Conservation (phyloP, 768 basidiomycete species). For the Botryobasidium botryosum region DNA sequence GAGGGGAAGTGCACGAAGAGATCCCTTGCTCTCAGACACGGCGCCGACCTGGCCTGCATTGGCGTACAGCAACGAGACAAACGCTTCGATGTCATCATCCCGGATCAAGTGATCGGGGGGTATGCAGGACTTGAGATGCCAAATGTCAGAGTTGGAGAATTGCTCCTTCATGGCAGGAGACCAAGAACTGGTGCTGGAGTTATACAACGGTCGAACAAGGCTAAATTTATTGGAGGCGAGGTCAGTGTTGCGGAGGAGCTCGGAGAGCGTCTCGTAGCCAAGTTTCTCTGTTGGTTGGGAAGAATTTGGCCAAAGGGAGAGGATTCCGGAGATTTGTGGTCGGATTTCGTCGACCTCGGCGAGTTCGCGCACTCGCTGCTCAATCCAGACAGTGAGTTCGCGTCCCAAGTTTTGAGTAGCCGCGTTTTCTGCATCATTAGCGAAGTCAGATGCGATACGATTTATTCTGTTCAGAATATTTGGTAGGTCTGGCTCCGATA, state of each 20-base stretch:
- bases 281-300: not conserved
- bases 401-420: constrained; percentile 23
- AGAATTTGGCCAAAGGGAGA: constrained; percentile 57
- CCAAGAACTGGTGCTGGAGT: too few species aligned
- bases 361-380: constrained; percentile 32
- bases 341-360: constrained; percentile 23
- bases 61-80: constrained; percentile 42
- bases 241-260: constrained; percentile 38
- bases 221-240: constrained; percentile 63
- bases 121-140: constrained; percentile 69
- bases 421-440: constrained; percentile 19
- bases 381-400: constrained; percentile 48
- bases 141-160: constrained; percentile 52
- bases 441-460: constrained; percentile 40
- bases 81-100: constrained; percentile 53
- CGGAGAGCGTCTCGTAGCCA: constrained; percentile 28
- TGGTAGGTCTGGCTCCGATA: constrained; percentile 33
- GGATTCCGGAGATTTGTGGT: constrained; percentile 36
- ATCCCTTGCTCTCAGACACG: constrained; percentile 37
- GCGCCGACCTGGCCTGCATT: constrained; percentile 46
- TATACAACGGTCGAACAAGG: constrained; percentile 49
- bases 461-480: constrained; percentile 55
- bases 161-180: too few species aligned
- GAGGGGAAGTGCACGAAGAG: too few species aligned
- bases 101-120: constrained; percentile 37